Percentiles rank a stretch among this genome's conserved stretches.
phyloP scores from a whole-genome alignment of 441 rosid genomes.

The Aleurites moluccanus region DNA sequence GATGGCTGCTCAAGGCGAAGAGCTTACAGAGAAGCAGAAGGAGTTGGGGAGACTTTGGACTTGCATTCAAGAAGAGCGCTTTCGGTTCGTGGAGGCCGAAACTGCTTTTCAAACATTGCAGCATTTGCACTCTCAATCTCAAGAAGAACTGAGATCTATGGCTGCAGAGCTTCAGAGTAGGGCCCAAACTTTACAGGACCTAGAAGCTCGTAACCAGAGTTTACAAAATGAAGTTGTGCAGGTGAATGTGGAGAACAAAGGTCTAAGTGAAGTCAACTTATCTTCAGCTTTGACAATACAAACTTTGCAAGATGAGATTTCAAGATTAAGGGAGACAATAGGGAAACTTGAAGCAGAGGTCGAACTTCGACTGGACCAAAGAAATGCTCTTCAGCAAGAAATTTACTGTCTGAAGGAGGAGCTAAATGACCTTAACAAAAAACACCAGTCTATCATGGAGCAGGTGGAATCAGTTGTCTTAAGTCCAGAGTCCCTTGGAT shows the following conservation, averaged over 20 bases:
- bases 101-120: conserved; percentile 96
- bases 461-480: conserved; percentile 77
- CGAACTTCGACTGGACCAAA: conserved; percentile 74
- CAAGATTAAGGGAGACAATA: conserved; percentile 62
- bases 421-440: conserved; percentile 63
- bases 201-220: conserved; percentile 60
- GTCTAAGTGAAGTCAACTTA: conserved; percentile 60
- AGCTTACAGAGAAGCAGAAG: conserved; percentile 81
- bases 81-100: conserved; percentile 85
- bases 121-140: conserved; percentile 89
- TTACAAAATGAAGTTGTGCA: conserved; percentile 58
- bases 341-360: conserved; percentile 84
- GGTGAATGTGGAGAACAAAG: conserved; percentile 57
- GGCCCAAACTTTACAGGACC: conserved; percentile 57
- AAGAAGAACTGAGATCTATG: conserved; percentile 80
- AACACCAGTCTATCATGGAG: conserved; percentile 53
- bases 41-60: conserved; percentile 88
- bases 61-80: conserved; percentile 79
- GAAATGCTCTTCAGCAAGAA: conserved; percentile 97
- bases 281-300: conserved; percentile 73
- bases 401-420: conserved; percentile 94
- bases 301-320: conserved; percentile 67
- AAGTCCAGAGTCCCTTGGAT: conserved; percentile 53
- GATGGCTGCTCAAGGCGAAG: conserved; percentile 65
- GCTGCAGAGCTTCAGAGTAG: conserved; percentile 63